Evolutionary conservation across 345 rosid species (phyloP), one percentile per base, ranked within the genome.

Genomic region (Sonneratia caseolaris): DNA sequence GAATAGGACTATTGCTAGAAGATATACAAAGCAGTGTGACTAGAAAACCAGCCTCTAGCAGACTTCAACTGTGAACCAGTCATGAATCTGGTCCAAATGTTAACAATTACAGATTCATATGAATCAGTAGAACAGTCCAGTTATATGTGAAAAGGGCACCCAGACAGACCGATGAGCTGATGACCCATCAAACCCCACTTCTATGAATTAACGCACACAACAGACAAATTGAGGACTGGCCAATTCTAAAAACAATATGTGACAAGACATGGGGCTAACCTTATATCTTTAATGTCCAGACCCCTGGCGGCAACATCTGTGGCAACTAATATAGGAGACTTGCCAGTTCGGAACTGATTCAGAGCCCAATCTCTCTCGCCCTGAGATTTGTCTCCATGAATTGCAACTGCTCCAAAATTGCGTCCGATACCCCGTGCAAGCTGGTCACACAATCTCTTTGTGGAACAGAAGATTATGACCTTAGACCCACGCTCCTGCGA

Each of bases 241-340:
- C 32, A 18, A 32, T 55, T 32, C 38, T 57, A 55, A 37, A 48
- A 14, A 38, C 40, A 73, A 47, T 47, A 32, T 47, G 1, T 69
- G 72, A 66, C 5, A 47, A 11, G 32, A 57, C 18, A 27, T 43
- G 3, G 55, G 66, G 19, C 70, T 48, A 48, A 91, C 98, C 96
- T 84, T 79, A 94, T 88, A 74, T 94, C 97, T 82, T 90, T 95
- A 76, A 92, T 86, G 81, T 95, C 99, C 66, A 95, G 92, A 61
- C 99, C 97, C 61, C 97, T 89, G 62, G 99, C 97, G 74, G 97
- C 99, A 82, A 92, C 97, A 76, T 95, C 99, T 48, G 99, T 95
- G 73, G 99, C 99, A 75, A 95, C 96, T 75, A 95, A 81, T 78
- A 95, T 82, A 40, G 97, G 90, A 22, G 87, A 83, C 76, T 80